These are phyloP conservation scores for Verbascum thapsus DNA, from an alignment of 257 asterid species.

Conservation along the genomic window DNA sequence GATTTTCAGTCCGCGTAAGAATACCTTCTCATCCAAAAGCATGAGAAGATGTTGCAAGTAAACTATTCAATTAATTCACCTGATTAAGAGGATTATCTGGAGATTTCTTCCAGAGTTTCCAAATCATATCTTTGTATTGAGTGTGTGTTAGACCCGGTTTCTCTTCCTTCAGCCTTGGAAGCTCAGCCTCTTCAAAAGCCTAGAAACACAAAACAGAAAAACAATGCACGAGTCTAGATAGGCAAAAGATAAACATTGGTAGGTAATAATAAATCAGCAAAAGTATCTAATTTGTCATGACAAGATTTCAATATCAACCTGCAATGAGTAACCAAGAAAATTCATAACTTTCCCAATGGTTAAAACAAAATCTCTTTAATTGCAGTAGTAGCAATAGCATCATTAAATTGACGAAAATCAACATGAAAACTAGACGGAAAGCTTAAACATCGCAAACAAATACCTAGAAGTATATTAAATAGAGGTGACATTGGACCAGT, in stretches of 20 bases:
- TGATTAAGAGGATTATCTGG: constrained; percentile 92
- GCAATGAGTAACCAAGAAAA: too few species aligned
- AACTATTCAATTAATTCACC: constrained; percentile 38
- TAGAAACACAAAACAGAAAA: constrained; percentile 26
- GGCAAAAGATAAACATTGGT: background rate
- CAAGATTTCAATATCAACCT: constrained; percentile 11
- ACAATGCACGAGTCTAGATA: constrained; percentile 1
- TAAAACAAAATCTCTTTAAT: too few species aligned
- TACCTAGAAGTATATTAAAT: too few species aligned
- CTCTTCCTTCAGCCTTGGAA: constrained; percentile 53
- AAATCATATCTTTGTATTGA: constrained; percentile 80
- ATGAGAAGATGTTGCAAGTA: constrained; percentile 2
- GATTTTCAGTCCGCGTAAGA: background rate
- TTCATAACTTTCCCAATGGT: too few species aligned
- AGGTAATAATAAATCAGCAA: constrained; percentile 22
- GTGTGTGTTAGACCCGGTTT: constrained; percentile 64
- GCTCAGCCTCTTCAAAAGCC: constrained; percentile 73
- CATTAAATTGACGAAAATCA: too few species aligned
- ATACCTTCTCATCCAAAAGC: background rate
- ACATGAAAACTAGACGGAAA: too few species aligned
- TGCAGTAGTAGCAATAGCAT: too few species aligned
- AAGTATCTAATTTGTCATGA: constrained; percentile 9
- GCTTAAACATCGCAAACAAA: too few species aligned
- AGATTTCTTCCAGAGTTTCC: constrained; percentile 97
- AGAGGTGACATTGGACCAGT: too few species aligned